Percentiles rank a stretch among this genome's conserved stretches.
Evolutionary conservation across 352 stramenopile genomes (phyloP).

Genomic region (Phytophthora sojae): DNA sequence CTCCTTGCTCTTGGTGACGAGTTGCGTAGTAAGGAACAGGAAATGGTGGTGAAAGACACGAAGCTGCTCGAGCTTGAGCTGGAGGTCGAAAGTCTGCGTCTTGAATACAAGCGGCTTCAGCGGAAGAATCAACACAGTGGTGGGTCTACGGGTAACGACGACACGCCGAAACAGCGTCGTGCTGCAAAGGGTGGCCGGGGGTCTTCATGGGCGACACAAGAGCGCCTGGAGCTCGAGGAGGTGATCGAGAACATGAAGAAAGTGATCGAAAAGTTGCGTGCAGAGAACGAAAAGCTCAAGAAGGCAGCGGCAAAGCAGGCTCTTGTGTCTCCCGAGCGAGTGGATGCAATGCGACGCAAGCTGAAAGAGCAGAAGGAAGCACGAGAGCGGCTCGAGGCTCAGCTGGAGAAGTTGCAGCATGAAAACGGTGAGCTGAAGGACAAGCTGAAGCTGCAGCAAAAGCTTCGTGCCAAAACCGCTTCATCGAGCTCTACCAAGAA

Average conservation of each 20-base stretch:
- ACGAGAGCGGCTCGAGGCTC: conserved; percentile 42
- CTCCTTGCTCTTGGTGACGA: conserved; percentile 50
- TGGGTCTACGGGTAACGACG: conserved; percentile 10
- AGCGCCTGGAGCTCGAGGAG: conserved; percentile 72
- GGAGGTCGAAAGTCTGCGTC: conserved; percentile 69
- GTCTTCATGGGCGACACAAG: conserved; percentile 32
- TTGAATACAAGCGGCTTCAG: conserved; percentile 69
- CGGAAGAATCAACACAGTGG: conserved; percentile 37
- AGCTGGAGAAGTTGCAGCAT: conserved; percentile 50
- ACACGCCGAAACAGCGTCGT: conserved; percentile 15
- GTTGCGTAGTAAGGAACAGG: conserved; percentile 58
- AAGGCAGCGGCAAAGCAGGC: conserved; percentile 38
- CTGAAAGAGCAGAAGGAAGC: conserved; percentile 58
- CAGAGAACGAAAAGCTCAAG: conserved; percentile 74
- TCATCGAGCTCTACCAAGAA: conserved; percentile 27
- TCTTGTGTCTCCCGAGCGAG: conserved; percentile 44
- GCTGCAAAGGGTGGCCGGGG: conserved; percentile 15
- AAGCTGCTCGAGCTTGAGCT: conserved; percentile 73
- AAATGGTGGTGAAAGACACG: conserved; percentile 66
- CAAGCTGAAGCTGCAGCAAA: conserved; percentile 76
- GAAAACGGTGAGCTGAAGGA: conserved; percentile 57
- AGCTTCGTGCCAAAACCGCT: conserved; percentile 54
- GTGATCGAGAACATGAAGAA: conserved; percentile 87
- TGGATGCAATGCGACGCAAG: conserved; percentile 53
- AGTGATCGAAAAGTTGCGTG: conserved; percentile 80